Percentiles rank a stretch among this genome's conserved stretches.
Conservation (phyloP, 2,329 filamentous ascomycete species). For the Nemania sp. region DNA sequence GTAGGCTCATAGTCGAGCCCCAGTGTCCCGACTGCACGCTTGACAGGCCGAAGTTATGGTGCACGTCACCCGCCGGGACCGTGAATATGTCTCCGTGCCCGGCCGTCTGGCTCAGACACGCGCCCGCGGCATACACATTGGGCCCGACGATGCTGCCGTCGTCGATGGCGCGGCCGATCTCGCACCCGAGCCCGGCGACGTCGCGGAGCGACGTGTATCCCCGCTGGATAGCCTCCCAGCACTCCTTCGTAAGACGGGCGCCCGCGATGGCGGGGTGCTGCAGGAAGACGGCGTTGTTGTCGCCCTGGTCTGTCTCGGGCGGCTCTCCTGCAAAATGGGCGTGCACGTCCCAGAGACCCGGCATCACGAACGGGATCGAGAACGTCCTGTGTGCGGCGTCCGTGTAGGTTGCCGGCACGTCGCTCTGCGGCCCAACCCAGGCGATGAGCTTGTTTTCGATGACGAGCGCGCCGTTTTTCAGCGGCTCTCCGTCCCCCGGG, state of each 20-base stretch:
- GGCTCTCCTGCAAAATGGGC: constrained; percentile 40
- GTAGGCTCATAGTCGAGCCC: constrained; percentile 34
- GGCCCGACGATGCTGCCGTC: constrained; percentile 43
- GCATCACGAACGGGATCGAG: constrained; percentile 41
- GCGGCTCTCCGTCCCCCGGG: constrained; percentile 45
- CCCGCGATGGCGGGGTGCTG: constrained; percentile 42
- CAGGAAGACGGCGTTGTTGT: constrained; percentile 30
- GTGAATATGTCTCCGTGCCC: constrained; percentile 44
- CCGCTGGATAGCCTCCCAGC: constrained; percentile 46
- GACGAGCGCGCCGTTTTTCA: constrained; percentile 42
- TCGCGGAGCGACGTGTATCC: constrained; percentile 45
- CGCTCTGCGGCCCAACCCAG: constrained; percentile 43
- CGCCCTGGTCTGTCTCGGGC: constrained; percentile 20
- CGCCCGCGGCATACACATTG: constrained; percentile 41
- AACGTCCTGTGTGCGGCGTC: constrained; percentile 35
- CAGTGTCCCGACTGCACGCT: constrained; percentile 41
- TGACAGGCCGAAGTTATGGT: constrained; percentile 42
- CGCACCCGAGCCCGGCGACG: constrained; percentile 42
- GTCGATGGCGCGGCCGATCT: constrained; percentile 39
- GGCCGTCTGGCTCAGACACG: constrained; percentile 43
- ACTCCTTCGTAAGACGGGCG: constrained; percentile 41
- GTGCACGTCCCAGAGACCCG: constrained; percentile 45
- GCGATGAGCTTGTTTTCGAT: constrained; percentile 45
- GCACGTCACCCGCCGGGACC: constrained; percentile 43
- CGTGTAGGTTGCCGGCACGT: constrained; percentile 40